Percentiles rank a stretch among this genome's conserved stretches.
Evolutionary conservation across 148 eudicot genomes (phyloP).

Genomic region (Amaranthus cruentus): DNA sequence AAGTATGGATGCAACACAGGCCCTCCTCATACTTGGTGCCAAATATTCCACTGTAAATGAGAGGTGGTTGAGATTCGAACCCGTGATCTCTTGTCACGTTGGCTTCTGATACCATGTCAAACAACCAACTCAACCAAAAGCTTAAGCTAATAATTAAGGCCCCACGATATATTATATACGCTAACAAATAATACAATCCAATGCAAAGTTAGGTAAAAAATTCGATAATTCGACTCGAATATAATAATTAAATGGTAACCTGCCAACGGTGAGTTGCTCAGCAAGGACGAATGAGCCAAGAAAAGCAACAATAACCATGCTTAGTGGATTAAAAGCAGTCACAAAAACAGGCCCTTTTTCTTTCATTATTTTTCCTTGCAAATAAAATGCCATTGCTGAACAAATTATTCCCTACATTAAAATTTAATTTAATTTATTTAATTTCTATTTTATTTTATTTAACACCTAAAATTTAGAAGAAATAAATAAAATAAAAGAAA

Average conservation of each 20-base stretch:
- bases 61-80: too few relatives aligned
- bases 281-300: conserved; percentile 54
- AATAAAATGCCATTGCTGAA: conserved; percentile 56
- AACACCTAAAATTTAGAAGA: background rate
- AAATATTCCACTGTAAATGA: too few relatives aligned
- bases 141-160: too few relatives aligned
- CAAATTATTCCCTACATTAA: conserved; percentile 64
- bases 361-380: conserved; percentile 58
- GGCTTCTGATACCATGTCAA: too few relatives aligned
- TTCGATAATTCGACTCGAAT: background rate
- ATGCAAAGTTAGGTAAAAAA: background rate
- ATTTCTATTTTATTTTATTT: background rate
- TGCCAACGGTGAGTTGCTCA: conserved; percentile 61
- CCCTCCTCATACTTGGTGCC: too few relatives aligned
- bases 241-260: conserved; percentile 27
- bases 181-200: background rate
- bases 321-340: conserved; percentile 65
- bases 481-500: background rate
- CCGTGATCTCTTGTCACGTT: too few relatives aligned
- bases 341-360: conserved; percentile 84
- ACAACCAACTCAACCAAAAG: too few relatives aligned
- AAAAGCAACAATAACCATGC: conserved; percentile 73
- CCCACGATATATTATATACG: background rate
- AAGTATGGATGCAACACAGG: too few relatives aligned
- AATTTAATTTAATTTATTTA: background rate